Percentiles rank a stretch among this genome's conserved stretches.
phyloP scores from a whole-genome alignment of 192 early-diverging fungal genomes.

The Backusella parvicylindrica region DNA sequence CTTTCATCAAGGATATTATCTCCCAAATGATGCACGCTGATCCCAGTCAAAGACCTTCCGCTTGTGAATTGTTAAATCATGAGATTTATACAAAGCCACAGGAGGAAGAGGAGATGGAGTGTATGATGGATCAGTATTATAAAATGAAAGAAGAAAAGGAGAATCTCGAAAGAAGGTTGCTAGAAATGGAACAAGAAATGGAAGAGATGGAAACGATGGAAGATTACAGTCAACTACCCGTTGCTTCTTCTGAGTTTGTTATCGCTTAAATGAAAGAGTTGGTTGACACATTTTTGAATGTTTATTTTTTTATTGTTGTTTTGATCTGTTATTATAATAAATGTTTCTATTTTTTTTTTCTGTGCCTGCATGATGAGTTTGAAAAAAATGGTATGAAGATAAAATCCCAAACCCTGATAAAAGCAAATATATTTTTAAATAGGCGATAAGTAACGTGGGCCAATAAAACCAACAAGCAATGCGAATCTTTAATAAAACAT shows the following conservation, averaged over 20 bases:
- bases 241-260: not conserved
- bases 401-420: no score
- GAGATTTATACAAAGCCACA: slow-evolving; percentile 43
- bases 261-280: not conserved
- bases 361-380: no score
- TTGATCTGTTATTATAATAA: not conserved
- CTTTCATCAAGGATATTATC: slow-evolving; percentile 66
- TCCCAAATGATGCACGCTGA: slow-evolving; percentile 74
- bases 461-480: no score
- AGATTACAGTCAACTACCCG: not conserved
- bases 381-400: no score
- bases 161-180: not conserved
- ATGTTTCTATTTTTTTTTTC: not conserved
- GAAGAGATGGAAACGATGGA: not conserved
- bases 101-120: not conserved
- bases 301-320: not conserved
- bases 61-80: slow-evolving; percentile 66
- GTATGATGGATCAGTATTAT: not conserved
- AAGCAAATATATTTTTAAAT: no score
- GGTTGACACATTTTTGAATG: not conserved
- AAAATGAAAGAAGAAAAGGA: not conserved
- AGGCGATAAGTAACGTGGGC: no score
- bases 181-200: not conserved
- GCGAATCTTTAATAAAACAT: no score
- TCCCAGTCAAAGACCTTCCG: slow-evolving; percentile 63